Base-by-base conservation (phyloP, 2,329 filamentous ascomycete species). In the Fusarium circinatum region DNA sequence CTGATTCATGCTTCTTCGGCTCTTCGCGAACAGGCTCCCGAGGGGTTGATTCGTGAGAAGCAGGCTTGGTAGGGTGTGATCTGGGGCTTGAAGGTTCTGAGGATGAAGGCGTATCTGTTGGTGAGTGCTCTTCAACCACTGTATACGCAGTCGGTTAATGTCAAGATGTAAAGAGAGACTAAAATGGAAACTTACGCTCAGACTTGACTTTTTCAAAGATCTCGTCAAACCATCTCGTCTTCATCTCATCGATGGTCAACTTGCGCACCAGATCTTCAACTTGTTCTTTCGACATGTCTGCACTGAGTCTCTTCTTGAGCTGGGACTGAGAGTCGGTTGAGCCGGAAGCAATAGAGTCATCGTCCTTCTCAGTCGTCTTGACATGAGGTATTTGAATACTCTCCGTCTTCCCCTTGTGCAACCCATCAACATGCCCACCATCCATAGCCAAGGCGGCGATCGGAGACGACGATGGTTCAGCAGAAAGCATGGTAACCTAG, bases 161-260 rank as follows among this genome's bases (percentile, higher is more conserved):
- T 15, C 3, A n/a, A n/a, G 3, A 26, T 2, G 12, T 17, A 15
- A 12, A 26, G 4, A 36, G 24, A 49, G 7, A 22, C 18, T 6
- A 15, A 48, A 34, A 20, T 24, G 15, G 15, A 10, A 15, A 66
- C 77, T 68, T 34, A 79, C 77, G 72, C 54, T 79, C 77, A 45
- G 77, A 75, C 65, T 76, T 78, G 62, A 78, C 70, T 42, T 78
- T 79, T 44, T 67, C 68, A 66, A 78, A 65, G 47, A 79, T 77
- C 57, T 78, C 76, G 41, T 79, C 75, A 57, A 79, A 72, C 75
- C 74, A 75, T 54, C 63, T 71, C 8, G 66, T 57, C 63, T 77
- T 79, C 73, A 78, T 73, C 70, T 79, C 77, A 48, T 75, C 77
- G 47, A 76, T 73, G 11, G 75, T 78, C 49, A 77, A 38, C 62